Evolutionary conservation across 192 early-diverging fungal species (phyloP).

Genomic region (Chytriomyces sp.): DNA sequence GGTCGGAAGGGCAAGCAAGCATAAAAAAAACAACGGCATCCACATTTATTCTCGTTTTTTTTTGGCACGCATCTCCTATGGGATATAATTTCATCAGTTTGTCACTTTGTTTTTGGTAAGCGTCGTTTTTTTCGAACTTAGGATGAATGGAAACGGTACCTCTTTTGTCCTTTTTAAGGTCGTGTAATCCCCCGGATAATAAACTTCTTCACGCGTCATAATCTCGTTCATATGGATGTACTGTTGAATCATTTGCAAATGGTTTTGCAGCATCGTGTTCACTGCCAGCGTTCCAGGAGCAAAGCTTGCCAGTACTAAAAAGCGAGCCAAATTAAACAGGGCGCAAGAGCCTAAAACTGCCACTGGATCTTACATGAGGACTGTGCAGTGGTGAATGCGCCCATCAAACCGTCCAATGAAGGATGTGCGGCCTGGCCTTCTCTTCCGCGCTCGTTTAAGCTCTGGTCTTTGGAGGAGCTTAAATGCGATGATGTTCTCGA

Average conservation of each 20-base stretch:
- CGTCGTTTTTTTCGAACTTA: too few relatives aligned
- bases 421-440: neutral
- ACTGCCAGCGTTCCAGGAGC: slow-evolving; percentile 20
- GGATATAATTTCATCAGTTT: too few relatives aligned
- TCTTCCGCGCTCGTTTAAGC: neutral
- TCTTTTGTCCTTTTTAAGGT: slow-evolving; percentile 26
- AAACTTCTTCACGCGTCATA: slow-evolving; percentile 18
- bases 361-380: slow-evolving; percentile 1
- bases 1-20: too few relatives aligned
- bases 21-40: too few relatives aligned
- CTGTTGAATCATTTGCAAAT: slow-evolving; percentile 28
- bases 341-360: neutral
- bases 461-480: neutral
- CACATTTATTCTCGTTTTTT: too few relatives aligned
- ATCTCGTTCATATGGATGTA: slow-evolving; percentile 20
- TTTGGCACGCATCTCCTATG: too few relatives aligned
- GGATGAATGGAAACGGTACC: neutral
- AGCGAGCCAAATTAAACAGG: neutral
- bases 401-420: neutral
- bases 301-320: slow-evolving; percentile 22
- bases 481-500: neutral
- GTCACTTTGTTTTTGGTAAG: too few relatives aligned
- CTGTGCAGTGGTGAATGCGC: neutral
- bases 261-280: slow-evolving; percentile 28
- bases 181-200: neutral